Evolutionary conservation across 352 stramenopile species (phyloP), one percentile per base, ranked within the genome.

Genomic region (Phytophthora pluvialis): DNA sequence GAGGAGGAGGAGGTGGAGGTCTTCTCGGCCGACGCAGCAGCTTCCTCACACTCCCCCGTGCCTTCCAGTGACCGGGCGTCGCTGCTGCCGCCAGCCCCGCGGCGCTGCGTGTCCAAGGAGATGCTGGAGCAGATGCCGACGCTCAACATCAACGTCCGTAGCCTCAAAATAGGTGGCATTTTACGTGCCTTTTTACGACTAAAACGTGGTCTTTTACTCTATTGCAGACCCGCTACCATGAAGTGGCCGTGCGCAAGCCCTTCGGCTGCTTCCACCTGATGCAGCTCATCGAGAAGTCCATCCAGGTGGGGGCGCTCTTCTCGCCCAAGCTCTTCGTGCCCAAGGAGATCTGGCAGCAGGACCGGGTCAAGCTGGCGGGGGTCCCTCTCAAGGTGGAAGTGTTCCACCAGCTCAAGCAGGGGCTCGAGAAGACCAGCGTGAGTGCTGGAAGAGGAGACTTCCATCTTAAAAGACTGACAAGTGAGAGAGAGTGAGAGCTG

Each of bases 291-390:
- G 80, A 94, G 38, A 88, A 87, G 53, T 91, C 80, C 12, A 93
- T 93, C 45, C 78, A 90, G 57, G 77, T 90, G 11, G 83, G 86
- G 9, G 82, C 83, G 10, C 67, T 90, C 21, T 89, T 94, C 63
- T 84, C 83, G 5, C 75, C 80, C 2, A 90, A 84, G 45, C 70
- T 94, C 42, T 93, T 90, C 49, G 79, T 86, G 1, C 83, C 86
- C 13, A 90, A 90, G 31, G 83, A 94, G 44, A 90, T 94, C 35
- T 94, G 86, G 85, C 81, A 86, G 63, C 84, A 93, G 55, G 77
- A 93, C 32, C 78, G 72, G 9, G 84, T 91, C 15, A 81, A 75
- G 26, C 60, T 94, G 40, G 76, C 83, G 1, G 80, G 84, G 2
- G 56, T 91, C 15, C 54, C 82, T 1, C 46, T 89, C 2, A 93